Base-by-base conservation (phyloP, 129 eudicot genomes). In the Saposhnikovia divaricata region DNA sequence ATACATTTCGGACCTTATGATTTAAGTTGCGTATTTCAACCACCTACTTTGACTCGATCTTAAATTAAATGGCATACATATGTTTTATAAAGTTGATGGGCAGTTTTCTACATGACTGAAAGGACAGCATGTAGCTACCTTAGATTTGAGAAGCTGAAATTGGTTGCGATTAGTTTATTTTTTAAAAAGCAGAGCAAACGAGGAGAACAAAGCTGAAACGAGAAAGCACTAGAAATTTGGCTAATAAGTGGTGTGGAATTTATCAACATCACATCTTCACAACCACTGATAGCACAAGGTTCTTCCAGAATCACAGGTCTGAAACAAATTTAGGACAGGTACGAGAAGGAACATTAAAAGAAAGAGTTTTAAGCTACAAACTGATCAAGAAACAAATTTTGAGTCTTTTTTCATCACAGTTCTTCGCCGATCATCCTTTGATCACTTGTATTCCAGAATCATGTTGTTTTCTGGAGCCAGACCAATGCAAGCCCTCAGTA, bases 381-480 rank as follows among this genome's bases (percentile, higher is more conserved):
- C 38, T 68, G 73, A 68, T 68, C 43, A 31, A 13, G 42, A 68
- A 68, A 37, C 48, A 70, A 39, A 69, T 38, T 37, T 16, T 10
- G 5, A 8, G 18, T 39, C 16, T 31, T 10, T 10, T 12, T 31
- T 9, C 37, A 27, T 34, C 42, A 7, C 19, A 31, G 21, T 65
- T 66, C 37, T 34, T 68, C 73, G 23, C 23, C 19, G 2, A 31
- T 68, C 38, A 63, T 25, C 23, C 23, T 1, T 1, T 68, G 40
- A 13, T 89, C 89, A 95, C 80, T 95, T 96, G 93, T 96, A 96
- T 55, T 96, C 99, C 93, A 96, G 87, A 79, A 96, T 96, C 99
- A 96, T 96, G 90, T 96, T 96, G 89, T 96, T 96, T 79, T 96
- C 99, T 14, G 99, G 97, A 79, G 99, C 96, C 87, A 96, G 80